These are phyloP conservation scores for Batkoa obscura DNA, from an alignment of 371 early-diverging fungal genomes.

Conservation along the genomic window DNA sequence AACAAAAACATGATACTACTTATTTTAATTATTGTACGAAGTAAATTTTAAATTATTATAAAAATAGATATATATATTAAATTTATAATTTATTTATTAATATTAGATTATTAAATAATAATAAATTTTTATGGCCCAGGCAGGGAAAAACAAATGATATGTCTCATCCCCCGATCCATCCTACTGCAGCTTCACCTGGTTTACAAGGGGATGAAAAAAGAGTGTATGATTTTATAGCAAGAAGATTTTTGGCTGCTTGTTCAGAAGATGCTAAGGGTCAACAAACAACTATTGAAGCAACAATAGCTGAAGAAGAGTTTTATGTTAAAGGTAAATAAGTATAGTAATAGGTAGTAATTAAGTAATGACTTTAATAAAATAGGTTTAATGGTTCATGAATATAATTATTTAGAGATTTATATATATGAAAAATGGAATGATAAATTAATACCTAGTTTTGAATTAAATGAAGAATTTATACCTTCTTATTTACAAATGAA, in stretches of 20 bases:
- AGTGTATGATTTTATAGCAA: constrained; percentile 82
- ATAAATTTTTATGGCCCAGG: constrained; percentile 64
- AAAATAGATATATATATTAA: no score
- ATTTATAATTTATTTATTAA: constrained; percentile 6
- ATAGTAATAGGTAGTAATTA: neutral
- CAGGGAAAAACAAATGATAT: constrained; percentile 89
- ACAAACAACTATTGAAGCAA: constrained; percentile 56
- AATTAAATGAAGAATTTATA: constrained; percentile 41
- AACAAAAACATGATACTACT: constrained; percentile 29
- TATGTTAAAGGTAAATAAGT: constrained; percentile 29
- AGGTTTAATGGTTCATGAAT: constrained; percentile 59
- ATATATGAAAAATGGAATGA: constrained; percentile 85
- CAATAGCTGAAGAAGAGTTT: constrained; percentile 52
- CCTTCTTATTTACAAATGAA: constrained; percentile 44
- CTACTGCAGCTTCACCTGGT: constrained; percentile 44
- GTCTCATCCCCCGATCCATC: constrained; percentile 99
- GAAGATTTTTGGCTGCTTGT: constrained; percentile 90
- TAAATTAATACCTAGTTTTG: constrained; percentile 49
- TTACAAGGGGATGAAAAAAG: constrained; percentile 48
- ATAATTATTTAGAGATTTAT: constrained; percentile 93
- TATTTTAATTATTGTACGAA: constrained; percentile 49
- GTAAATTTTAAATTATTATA: constrained; percentile 16
- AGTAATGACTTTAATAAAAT: constrained; percentile 1
- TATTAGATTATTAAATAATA: constrained; percentile 37
- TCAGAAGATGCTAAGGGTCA: constrained; percentile 86